Conservation (phyloP, 2,329 filamentous ascomycete species). For the Exophiala xenobiotica region DNA sequence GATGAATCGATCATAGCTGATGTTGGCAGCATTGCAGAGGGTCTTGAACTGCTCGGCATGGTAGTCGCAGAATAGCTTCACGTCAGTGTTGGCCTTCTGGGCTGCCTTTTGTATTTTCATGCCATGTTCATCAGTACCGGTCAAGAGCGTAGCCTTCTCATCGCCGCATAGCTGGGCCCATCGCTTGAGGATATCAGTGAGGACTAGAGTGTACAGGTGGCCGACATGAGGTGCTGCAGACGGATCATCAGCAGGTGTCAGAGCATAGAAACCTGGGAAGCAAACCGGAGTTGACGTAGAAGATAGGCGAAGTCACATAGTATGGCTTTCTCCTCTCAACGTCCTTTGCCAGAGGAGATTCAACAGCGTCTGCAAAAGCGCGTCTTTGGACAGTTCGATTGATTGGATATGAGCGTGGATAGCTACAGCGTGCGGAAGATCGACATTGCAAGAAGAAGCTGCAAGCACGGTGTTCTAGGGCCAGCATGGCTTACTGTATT, state of each 20-base stretch:
- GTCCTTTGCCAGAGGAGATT: too few relatives aligned
- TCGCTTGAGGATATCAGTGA: constrained; percentile 87
- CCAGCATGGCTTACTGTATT: constrained; percentile 7
- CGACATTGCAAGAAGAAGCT: constrained; percentile 26
- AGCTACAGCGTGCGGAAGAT: constrained; percentile 16
- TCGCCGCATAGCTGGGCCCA: constrained; percentile 78
- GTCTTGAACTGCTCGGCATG: constrained; percentile 63
- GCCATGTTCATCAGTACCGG: constrained; percentile 95
- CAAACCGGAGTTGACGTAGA: constrained; percentile 94
- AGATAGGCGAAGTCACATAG: constrained; percentile 95
- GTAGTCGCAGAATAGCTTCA: constrained; percentile 84
- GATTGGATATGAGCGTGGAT: neutral
- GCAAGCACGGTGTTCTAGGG: constrained; percentile 21
- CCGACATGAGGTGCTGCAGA: constrained; percentile 86
- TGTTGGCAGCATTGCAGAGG: constrained; percentile 66
- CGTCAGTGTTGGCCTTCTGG: constrained; percentile 64
- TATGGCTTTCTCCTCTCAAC: constrained; percentile 65
- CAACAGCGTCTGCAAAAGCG: too few relatives aligned
- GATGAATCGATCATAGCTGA: constrained; percentile 83
- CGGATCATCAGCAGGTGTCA: constrained; percentile 3
- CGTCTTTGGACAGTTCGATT: constrained; percentile 8
- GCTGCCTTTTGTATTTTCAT: constrained; percentile 95
- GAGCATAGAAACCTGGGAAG: constrained; percentile 5
- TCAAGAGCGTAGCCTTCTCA: constrained; percentile 68
- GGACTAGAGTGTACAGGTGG: constrained; percentile 88